phyloP scores from a whole-genome alignment of 2,329 filamentous ascomycete species.

The Xylaria digitata region DNA sequence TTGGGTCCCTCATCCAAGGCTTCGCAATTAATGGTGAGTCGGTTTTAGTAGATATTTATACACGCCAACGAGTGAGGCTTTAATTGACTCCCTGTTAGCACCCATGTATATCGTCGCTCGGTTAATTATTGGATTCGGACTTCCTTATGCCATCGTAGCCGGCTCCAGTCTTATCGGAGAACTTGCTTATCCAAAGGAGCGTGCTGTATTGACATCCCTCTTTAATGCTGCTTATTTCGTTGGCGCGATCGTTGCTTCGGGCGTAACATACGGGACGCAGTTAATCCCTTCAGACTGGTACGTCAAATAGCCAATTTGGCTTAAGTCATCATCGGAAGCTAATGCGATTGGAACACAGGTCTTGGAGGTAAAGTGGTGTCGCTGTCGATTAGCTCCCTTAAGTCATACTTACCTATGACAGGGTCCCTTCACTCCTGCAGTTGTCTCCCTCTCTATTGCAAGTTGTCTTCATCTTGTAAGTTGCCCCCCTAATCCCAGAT shows the following conservation, averaged over 20 bases:
- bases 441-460: constrained; percentile 54
- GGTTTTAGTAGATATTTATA: not conserved
- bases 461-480: constrained; percentile 55
- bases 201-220: constrained; percentile 66
- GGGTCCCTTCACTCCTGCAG: constrained; percentile 60
- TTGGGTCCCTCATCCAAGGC: constrained; percentile 65
- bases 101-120: constrained; percentile 71
- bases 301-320: constrained; percentile 14
- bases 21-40: constrained; percentile 57
- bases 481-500: not conserved
- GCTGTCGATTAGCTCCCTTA: not conserved
- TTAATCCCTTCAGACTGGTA: constrained; percentile 48
- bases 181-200: constrained; percentile 70
- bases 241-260: constrained; percentile 62
- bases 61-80: not conserved
- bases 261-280: constrained; percentile 60
- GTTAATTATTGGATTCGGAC: constrained; percentile 70
- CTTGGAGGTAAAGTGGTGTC: constrained; percentile 48
- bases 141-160: constrained; percentile 69
- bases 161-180: constrained; percentile 70
- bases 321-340: constrained; percentile 23
- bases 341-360: constrained; percentile 38
- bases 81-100: constrained; percentile 49
- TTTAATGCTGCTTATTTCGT: constrained; percentile 70
- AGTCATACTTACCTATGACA: constrained; percentile 47